These are phyloP conservation scores for Claviceps sorghi DNA, from an alignment of 2,329 filamentous ascomycete species.

Conservation along the genomic window DNA sequence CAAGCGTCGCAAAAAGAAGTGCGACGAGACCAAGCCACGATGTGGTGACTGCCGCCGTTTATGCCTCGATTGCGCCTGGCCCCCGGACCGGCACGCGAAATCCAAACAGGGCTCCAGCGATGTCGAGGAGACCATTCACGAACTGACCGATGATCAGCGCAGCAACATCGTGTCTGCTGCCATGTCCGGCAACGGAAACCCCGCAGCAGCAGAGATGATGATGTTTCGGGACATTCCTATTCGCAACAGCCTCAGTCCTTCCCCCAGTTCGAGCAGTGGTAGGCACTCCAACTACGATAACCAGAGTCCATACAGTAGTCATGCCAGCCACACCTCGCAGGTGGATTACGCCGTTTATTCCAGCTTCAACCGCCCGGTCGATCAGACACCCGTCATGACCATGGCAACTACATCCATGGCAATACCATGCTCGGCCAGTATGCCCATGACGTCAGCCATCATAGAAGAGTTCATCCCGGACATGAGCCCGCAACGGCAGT, in stretches of 20 bases:
- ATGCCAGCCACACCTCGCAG: slow-evolving; percentile 2
- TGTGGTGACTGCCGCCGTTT: slow-evolving; percentile 24
- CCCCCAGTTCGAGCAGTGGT: slow-evolving; percentile 7
- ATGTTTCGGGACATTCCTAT: slow-evolving; percentile 10
- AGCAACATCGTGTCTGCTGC: not conserved
- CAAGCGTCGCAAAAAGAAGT: slow-evolving; percentile 33
- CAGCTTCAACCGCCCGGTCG: slow-evolving; percentile 2
- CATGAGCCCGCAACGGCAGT: slow-evolving; percentile 7
- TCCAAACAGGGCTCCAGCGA: slow-evolving; percentile 6
- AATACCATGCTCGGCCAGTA: not conserved
- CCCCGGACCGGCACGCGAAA: slow-evolving; percentile 11
- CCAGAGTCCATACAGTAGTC: slow-evolving; percentile 6
- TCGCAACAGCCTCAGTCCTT: slow-evolving; percentile 11
- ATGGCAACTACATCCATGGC: slow-evolving; percentile 4
- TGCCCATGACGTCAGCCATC: slow-evolving; percentile 4
- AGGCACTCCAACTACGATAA: slow-evolving; percentile 8
- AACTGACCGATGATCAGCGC: not conserved
- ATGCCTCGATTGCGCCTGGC: slow-evolving; percentile 21
- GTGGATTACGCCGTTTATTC: not conserved
- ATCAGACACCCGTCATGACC: slow-evolving; percentile 4
- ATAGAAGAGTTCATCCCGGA: slow-evolving; percentile 9
- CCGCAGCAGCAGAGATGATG: not conserved
- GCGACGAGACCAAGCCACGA: slow-evolving; percentile 28
- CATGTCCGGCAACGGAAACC: not conserved
- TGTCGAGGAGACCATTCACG: slow-evolving; percentile 4